These are phyloP conservation scores for Celoporthe dispersa DNA, from an alignment of 2,329 filamentous ascomycete genomes.

Conservation along the genomic window DNA sequence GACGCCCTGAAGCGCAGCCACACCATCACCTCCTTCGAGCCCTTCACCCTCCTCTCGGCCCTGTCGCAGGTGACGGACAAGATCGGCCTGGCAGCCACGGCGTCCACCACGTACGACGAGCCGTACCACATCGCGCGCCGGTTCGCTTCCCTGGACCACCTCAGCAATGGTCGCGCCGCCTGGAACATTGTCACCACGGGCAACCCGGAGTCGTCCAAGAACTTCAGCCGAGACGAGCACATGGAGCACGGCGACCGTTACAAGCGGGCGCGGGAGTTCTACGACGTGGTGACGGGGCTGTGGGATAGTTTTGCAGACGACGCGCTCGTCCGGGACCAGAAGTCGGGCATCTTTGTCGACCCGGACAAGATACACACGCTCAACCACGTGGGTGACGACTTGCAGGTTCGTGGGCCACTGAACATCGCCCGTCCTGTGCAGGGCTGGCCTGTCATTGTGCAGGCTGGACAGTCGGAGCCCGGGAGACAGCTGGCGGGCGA, in stretches of 20 bases:
- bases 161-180: constrained; percentile 54
- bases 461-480: constrained; percentile 58
- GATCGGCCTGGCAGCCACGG: constrained; percentile 58
- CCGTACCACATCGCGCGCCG: constrained; percentile 58
- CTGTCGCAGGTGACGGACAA: constrained; percentile 52
- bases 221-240: constrained; percentile 56
- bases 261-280: constrained; percentile 56
- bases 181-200: constrained; percentile 61
- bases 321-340: constrained; percentile 53
- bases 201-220: constrained; percentile 56
- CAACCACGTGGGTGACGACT: constrained; percentile 53
- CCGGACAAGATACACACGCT: constrained; percentile 56
- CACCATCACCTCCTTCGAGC: constrained; percentile 62
- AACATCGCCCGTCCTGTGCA: constrained; percentile 58
- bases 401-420: constrained; percentile 52
- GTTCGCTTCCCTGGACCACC: constrained; percentile 58
- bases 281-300: constrained; percentile 55
- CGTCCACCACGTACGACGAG: constrained; percentile 58
- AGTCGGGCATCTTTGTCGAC: constrained; percentile 54
- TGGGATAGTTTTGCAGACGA: constrained; percentile 62
- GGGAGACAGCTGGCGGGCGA: constrained; percentile 56
- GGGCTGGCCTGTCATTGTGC: constrained; percentile 60
- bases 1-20: constrained; percentile 62
- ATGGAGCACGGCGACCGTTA: constrained; percentile 54
- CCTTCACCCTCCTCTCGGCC: constrained; percentile 56